A percentile compares a stretch with the other conserved stretches of the same genome.
These are phyloP conservation scores for Spiromastix sp. DNA, from an alignment of 2,329 filamentous ascomycete genomes.

Conservation along the genomic window DNA sequence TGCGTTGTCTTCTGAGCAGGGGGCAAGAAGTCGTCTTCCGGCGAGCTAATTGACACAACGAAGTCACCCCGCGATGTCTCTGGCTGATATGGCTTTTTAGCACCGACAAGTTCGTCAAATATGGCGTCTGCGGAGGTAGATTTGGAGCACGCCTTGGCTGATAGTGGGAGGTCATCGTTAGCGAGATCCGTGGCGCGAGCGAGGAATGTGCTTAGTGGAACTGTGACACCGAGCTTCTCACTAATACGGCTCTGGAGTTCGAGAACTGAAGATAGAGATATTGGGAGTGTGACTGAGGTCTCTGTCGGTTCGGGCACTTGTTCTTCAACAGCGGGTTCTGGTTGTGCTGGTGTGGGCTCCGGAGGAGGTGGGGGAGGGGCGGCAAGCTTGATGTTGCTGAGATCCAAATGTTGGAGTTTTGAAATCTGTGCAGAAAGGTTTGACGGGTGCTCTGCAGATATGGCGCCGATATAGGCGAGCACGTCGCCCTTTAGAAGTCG, in stretches of 20 bases:
- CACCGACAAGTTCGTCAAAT: constrained; percentile 78
- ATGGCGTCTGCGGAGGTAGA: constrained; percentile 59
- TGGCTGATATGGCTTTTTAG: constrained; percentile 35
- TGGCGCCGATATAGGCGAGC: constrained; percentile 74
- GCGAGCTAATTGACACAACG: constrained; percentile 61
- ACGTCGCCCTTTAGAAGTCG: constrained; percentile 92
- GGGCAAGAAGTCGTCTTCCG: constrained; percentile 11
- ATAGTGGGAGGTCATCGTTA: constrained; percentile 71
- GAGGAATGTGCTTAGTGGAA: constrained; percentile 82
- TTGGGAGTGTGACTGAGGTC: constrained; percentile 52
- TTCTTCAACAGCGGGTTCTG: constrained; percentile 14
- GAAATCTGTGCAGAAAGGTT: constrained; percentile 60
- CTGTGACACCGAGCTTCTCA: constrained; percentile 62
- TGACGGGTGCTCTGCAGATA: constrained; percentile 61
- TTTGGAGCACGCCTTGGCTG: constrained; percentile 48
- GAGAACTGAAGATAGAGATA: constrained; percentile 69
- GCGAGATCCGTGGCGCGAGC: constrained; percentile 74
- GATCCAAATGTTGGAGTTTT: constrained; percentile 73
- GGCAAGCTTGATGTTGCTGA: constrained; percentile 87
- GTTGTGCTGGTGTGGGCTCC: constrained; percentile 18
- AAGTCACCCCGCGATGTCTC: constrained; percentile 51
- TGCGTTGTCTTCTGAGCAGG: constrained; percentile 22
- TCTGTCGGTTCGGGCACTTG: constrained; percentile 23
- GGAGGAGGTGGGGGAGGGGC: constrained; percentile 23
- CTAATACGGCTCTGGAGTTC: constrained; percentile 74